Conservation (phyloP, 1,284 basidiomycete species). For the Ustilago crameri region DNA sequence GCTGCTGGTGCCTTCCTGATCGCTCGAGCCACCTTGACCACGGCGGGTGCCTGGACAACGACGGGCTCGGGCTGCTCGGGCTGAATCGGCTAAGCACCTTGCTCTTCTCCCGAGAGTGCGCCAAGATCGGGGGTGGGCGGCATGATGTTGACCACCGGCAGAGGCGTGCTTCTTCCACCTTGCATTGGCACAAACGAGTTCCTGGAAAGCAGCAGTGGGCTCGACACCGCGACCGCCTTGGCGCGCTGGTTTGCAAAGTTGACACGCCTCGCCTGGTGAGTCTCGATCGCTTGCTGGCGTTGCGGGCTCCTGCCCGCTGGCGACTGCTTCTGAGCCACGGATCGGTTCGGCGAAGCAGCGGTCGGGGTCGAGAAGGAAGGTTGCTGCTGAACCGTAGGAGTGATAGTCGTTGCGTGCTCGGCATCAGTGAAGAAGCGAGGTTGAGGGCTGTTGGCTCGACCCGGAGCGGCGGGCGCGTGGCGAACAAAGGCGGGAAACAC, state of each 20-base stretch:
- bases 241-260: conserved; percentile 46
- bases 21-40: conserved; percentile 4
- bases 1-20: conserved; percentile 1
- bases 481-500: conserved; percentile 50
- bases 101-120: conserved; percentile 15
- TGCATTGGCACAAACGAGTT: conserved; percentile 30
- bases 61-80: conserved; percentile 3
- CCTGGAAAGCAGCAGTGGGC: conserved; percentile 41
- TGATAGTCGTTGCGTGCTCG: conserved; percentile 16
- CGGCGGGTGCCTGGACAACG: conserved; percentile 7
- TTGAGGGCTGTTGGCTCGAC: conserved; percentile 32
- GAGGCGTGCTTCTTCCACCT: conserved; percentile 22
- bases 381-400: conserved; percentile 17
- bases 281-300: conserved; percentile 27
- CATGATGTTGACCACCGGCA: conserved; percentile 61
- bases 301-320: conserved; percentile 24
- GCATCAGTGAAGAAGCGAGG: conserved; percentile 23
- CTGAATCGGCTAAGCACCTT: conserved; percentile 17
- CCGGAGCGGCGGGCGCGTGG: conserved; percentile 26
- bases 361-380: conserved; percentile 15
- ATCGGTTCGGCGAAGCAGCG: conserved; percentile 12
- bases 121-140: conserved; percentile 60
- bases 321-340: conserved; percentile 1
- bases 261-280: conserved; percentile 49
- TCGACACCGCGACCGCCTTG: conserved; percentile 46